These are phyloP conservation scores for Cadophora malorum DNA, from an alignment of 2,329 filamentous ascomycete species.

Conservation along the genomic window DNA sequence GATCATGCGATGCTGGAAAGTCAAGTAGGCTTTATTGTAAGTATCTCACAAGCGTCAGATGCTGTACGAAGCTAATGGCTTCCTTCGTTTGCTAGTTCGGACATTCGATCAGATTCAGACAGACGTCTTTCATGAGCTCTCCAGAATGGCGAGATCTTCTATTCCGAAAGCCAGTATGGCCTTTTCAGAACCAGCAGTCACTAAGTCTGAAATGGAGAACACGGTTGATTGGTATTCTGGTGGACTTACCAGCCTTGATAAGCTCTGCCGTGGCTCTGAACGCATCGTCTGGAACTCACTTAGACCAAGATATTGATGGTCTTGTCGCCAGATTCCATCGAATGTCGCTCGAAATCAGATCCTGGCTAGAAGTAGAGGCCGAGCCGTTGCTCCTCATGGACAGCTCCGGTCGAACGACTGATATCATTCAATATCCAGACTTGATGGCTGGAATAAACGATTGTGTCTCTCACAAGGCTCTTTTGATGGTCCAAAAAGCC, in stretches of 20 bases:
- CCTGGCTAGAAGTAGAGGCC: not conserved
- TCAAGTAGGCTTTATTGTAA: not conserved
- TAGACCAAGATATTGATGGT: not conserved
- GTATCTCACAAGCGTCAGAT: not conserved
- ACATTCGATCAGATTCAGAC: not conserved
- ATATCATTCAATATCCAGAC: not conserved
- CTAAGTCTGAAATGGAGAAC: not conserved
- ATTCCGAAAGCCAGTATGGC: not conserved
- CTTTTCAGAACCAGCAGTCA: not conserved
- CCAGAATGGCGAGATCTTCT: not conserved
- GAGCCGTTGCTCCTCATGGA: not conserved
- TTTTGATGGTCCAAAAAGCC: not conserved
- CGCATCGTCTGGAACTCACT: too few species aligned
- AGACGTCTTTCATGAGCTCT: not conserved
- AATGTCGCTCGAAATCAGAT: not conserved
- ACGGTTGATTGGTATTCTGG: not conserved
- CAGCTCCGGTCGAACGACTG: not conserved
- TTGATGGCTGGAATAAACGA: not conserved
- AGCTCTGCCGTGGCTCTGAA: not conserved
- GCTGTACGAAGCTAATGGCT: not conserved
- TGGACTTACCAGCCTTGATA: not conserved
- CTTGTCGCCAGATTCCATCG: not conserved
- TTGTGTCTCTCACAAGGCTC: not conserved
- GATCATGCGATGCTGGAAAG: constrained; percentile 3
- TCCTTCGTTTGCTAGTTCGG: not conserved